These are phyloP conservation scores for Fraxinus pennsylvanica DNA, from an alignment of 257 asterid species.

Conservation along the genomic window DNA sequence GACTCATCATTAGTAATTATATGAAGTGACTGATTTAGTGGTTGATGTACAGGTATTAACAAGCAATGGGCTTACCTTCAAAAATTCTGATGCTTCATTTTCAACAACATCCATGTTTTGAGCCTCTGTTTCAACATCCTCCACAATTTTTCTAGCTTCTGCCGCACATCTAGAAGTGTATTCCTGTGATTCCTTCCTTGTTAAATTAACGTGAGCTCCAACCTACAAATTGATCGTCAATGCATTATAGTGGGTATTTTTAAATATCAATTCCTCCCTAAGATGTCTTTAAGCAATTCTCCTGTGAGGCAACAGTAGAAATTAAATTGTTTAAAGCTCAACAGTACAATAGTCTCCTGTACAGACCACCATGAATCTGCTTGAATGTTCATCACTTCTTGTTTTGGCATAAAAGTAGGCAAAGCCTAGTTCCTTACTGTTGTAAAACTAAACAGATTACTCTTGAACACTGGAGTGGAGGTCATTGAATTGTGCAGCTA, in stretches of 20 bases:
- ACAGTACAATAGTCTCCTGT: neutral
- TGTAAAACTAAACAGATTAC: neutral
- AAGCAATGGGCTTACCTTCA: slow-evolving; percentile 46
- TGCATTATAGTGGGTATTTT: slow-evolving; percentile 23
- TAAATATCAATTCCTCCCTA: slow-evolving; percentile 5
- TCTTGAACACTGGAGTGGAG: neutral
- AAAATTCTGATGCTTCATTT: slow-evolving; percentile 63
- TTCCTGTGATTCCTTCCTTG: slow-evolving; percentile 56
- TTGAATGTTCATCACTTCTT: neutral
- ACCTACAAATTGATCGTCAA: slow-evolving; percentile 38
- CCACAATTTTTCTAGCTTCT: slow-evolving; percentile 64
- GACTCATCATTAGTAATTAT: neutral
- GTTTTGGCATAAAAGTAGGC: neutral
- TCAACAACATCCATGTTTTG: slow-evolving; percentile 49
- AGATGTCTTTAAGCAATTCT: neutral
- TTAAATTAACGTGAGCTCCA: slow-evolving; percentile 49
- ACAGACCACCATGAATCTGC: neutral
- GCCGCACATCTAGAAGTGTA: slow-evolving; percentile 55
- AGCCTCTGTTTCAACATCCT: slow-evolving; percentile 56
- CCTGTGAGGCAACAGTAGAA: neutral
- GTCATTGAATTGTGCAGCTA: neutral
- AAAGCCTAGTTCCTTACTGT: neutral
- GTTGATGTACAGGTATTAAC: neutral
- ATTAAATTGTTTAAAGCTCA: neutral
- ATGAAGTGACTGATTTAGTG: neutral